These are phyloP conservation scores for Lecanosticta acicola DNA, from an alignment of 2,329 filamentous ascomycete genomes.

Conservation along the genomic window DNA sequence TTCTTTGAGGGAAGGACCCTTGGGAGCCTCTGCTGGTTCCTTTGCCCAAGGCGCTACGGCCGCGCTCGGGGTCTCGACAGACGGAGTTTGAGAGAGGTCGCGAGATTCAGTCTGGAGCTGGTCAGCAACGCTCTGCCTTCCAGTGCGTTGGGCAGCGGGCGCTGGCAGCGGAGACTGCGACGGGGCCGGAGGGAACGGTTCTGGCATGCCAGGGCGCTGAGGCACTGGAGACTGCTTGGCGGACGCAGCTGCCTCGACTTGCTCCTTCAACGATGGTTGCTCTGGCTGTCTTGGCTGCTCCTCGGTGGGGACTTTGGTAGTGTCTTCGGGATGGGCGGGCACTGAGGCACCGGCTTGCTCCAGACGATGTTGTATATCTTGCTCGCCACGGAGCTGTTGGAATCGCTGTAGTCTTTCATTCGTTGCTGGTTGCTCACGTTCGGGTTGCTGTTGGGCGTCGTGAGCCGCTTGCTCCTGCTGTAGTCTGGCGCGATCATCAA, in stretches of 20 bases:
- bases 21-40: conserved; percentile 65
- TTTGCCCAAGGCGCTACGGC: conserved; percentile 94
- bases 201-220: conserved; percentile 59
- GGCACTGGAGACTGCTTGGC: conserved; percentile 53
- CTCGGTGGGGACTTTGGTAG: neutral
- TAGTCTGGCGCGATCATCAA: conserved; percentile 55
- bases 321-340: too few species aligned
- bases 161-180: conserved; percentile 79
- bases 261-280: conserved; percentile 67
- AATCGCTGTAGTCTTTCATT: conserved; percentile 77
- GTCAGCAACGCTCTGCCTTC: conserved; percentile 74
- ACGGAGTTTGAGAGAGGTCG: conserved; percentile 73
- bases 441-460: conserved; percentile 39
- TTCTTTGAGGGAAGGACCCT: conserved; percentile 87
- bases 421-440: conserved; percentile 41
- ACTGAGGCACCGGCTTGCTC: too few species aligned
- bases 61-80: conserved; percentile 57
- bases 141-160: conserved; percentile 76
- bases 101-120: conserved; percentile 57
- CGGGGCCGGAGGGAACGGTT: conserved; percentile 65
- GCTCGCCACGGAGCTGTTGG: conserved; percentile 60
- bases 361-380: too few species aligned
- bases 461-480: conserved; percentile 58
- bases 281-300: conserved; percentile 31
- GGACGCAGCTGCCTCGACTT: conserved; percentile 70